Evolutionary conservation across 2,329 filamentous ascomycete species (phyloP).

Genomic region (Phialophora macrospora): DNA sequence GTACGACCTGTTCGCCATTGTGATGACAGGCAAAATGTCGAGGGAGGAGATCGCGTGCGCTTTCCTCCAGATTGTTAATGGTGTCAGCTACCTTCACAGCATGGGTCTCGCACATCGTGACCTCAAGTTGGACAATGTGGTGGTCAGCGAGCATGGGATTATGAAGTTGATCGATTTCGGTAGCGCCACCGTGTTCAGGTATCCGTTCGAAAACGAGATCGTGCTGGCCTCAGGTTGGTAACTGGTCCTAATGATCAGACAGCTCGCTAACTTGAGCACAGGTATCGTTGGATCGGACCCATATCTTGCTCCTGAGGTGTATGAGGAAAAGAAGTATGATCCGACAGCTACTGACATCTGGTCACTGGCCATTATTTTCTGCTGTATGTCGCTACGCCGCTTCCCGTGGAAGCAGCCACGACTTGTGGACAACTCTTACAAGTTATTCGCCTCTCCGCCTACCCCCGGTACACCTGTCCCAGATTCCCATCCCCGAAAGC

Average conservation of each 20-base stretch:
- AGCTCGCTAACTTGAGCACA: slow-evolving; percentile 43
- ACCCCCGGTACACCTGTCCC: slow-evolving; percentile 67
- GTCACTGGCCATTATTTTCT: slow-evolving; percentile 98
- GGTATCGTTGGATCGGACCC: slow-evolving; percentile 87
- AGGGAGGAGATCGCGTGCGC: slow-evolving; percentile 88
- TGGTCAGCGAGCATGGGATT: slow-evolving; percentile 93
- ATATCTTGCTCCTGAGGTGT: slow-evolving; percentile 95
- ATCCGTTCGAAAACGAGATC: slow-evolving; percentile 91
- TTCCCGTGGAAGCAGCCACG: slow-evolving; percentile 98
- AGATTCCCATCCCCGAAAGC: slow-evolving; percentile 47
- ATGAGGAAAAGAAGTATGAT: slow-evolving; percentile 91
- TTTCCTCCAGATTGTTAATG: slow-evolving; percentile 92
- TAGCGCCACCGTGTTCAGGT: slow-evolving; percentile 94
- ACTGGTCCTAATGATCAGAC: not conserved
- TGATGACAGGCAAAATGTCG: slow-evolving; percentile 98
- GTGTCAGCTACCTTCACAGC: slow-evolving; percentile 90
- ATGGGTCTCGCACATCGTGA: slow-evolving; percentile 95
- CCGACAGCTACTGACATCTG: slow-evolving; percentile 94
- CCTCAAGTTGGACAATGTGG: slow-evolving; percentile 95
- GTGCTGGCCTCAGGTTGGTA: slow-evolving; percentile 74
- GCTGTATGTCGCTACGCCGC: slow-evolving; percentile 92
- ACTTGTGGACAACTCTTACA: slow-evolving; percentile 90
- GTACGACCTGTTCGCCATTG: slow-evolving; percentile 93
- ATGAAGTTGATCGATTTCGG: slow-evolving; percentile 99
- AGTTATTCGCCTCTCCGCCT: slow-evolving; percentile 85